Conservation (phyloP, 164 flowering plant genomes). For the Stephania cephalantha region DNA sequence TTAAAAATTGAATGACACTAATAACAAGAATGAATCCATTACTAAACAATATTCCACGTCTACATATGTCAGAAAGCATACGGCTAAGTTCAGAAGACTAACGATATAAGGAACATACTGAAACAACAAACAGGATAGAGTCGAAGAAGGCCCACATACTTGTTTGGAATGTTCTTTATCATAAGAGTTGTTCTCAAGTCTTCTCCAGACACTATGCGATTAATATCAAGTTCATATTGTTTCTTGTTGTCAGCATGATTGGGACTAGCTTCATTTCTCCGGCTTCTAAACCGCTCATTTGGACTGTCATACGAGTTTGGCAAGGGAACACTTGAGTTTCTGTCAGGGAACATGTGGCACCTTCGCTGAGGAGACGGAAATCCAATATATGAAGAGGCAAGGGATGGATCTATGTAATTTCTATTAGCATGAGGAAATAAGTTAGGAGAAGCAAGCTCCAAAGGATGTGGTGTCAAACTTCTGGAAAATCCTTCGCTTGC, state of each 20-base stretch:
- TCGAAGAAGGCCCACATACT: conserved; percentile 36
- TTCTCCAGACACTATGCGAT: conserved; percentile 60
- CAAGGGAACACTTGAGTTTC: conserved; percentile 60
- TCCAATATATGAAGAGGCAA: conserved; percentile 42
- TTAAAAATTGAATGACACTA: too few species aligned
- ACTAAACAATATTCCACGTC: too few species aligned
- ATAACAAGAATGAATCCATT: too few species aligned
- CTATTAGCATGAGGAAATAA: conserved; percentile 51
- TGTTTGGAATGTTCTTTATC: conserved; percentile 91
- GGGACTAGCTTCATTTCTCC: conserved; percentile 45
- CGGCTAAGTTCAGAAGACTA: not conserved
- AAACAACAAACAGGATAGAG: not conserved
- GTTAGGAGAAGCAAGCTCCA: conserved; percentile 69
- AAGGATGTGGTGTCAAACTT: conserved; percentile 40
- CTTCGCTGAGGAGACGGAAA: conserved; percentile 63
- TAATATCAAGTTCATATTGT: conserved; percentile 77
- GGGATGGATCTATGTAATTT: conserved; percentile 50
- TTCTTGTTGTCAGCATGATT: conserved; percentile 61
- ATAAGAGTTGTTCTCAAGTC: conserved; percentile 73
- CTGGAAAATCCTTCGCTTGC: conserved; percentile 58
- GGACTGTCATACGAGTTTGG: conserved; percentile 53
- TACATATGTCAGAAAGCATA: too few species aligned
- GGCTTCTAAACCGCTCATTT: conserved; percentile 48
- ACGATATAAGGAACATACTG: not conserved
- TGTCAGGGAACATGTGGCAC: conserved; percentile 56